Evolutionary conservation across 352 stramenopile genomes (phyloP).

Genomic region (Pythium oligandrum): DNA sequence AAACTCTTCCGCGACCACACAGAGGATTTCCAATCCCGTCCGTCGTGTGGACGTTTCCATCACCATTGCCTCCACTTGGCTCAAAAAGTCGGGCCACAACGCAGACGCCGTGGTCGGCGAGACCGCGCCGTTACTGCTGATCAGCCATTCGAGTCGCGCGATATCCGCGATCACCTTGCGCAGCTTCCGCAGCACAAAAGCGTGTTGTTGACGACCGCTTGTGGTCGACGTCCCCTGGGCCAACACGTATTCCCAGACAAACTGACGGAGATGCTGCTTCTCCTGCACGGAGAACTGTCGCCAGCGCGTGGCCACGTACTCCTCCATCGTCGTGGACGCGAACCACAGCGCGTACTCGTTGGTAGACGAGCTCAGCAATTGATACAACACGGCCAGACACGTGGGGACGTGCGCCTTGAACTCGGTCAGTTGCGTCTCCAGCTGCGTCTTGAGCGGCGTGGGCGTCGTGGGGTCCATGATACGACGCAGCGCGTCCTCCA

Average conservation of each 20-base stretch:
- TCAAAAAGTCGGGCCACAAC: slow-evolving; percentile 59
- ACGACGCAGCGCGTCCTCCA: slow-evolving; percentile 49
- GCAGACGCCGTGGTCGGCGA: too few relatives aligned
- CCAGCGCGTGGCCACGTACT: slow-evolving; percentile 70
- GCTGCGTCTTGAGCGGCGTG: slow-evolving; percentile 32
- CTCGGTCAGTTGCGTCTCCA: slow-evolving; percentile 54
- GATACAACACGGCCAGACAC: slow-evolving; percentile 64
- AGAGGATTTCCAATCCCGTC: slow-evolving; percentile 51
- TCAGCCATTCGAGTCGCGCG: slow-evolving; percentile 48
- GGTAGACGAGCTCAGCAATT: slow-evolving; percentile 48
- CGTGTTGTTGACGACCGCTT: slow-evolving; percentile 16
- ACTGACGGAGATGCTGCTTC: slow-evolving; percentile 44
- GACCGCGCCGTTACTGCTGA: slow-evolving; percentile 3
- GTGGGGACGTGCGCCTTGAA: slow-evolving; percentile 49
- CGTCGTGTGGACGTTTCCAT: slow-evolving; percentile 32
- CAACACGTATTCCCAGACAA: slow-evolving; percentile 60
- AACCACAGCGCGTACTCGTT: slow-evolving; percentile 83
- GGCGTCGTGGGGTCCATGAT: slow-evolving; percentile 61
- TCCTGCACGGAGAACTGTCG: slow-evolving; percentile 33
- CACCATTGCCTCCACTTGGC: slow-evolving; percentile 53
- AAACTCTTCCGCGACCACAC: slow-evolving; percentile 67
- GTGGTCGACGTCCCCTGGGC: slow-evolving; percentile 1
- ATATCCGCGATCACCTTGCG: slow-evolving; percentile 73
- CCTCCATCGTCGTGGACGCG: slow-evolving; percentile 58
- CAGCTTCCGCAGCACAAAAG: slow-evolving; percentile 65